Percentiles rank a stretch among this genome's conserved stretches.
Conservation (phyloP, 1,139 yeast genomes). For the Meyerozyma athensensis region DNA sequence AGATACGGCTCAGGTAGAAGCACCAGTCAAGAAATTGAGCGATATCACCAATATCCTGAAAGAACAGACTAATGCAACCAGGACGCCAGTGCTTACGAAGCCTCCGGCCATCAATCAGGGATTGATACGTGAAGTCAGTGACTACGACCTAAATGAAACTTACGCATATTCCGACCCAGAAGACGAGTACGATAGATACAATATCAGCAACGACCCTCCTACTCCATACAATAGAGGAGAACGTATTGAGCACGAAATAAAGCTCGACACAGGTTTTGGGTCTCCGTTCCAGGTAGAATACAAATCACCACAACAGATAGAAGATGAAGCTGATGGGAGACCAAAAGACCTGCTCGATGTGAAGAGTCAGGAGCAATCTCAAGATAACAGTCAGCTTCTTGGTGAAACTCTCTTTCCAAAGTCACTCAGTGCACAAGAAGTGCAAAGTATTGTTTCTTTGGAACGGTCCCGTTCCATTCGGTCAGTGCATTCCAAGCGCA, state of each 20-base stretch:
- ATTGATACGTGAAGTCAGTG: constrained; percentile 33
- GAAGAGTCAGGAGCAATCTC: neutral
- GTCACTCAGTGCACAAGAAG: constrained; percentile 59
- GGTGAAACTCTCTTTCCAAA: constrained; percentile 76
- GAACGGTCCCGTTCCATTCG: constrained; percentile 65
- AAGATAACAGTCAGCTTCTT: constrained; percentile 17
- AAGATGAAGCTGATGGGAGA: constrained; percentile 9
- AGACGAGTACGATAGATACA: constrained; percentile 21
- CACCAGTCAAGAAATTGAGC: constrained; percentile 1
- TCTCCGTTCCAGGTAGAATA: constrained; percentile 31
- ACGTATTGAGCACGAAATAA: constrained; percentile 29
- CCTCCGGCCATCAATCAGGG: constrained; percentile 4
- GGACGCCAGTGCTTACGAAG: neutral
- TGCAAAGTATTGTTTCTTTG: constrained; percentile 66
- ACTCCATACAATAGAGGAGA: constrained; percentile 11
- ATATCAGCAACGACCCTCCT: constrained; percentile 26
- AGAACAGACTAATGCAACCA: neutral
- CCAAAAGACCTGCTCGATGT: neutral
- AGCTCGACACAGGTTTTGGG: constrained; percentile 24
- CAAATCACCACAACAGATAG: constrained; percentile 7
- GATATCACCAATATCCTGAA: neutral
- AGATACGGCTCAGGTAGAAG: constrained; percentile 4
- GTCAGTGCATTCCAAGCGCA: constrained; percentile 41
- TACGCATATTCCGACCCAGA: constrained; percentile 8
- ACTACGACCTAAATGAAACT: constrained; percentile 14